Percentiles rank a stretch among this genome's conserved stretches.
Evolutionary conservation across 108 stramenopile species (phyloP).

Genomic region (Cyclotella baltica): DNA sequence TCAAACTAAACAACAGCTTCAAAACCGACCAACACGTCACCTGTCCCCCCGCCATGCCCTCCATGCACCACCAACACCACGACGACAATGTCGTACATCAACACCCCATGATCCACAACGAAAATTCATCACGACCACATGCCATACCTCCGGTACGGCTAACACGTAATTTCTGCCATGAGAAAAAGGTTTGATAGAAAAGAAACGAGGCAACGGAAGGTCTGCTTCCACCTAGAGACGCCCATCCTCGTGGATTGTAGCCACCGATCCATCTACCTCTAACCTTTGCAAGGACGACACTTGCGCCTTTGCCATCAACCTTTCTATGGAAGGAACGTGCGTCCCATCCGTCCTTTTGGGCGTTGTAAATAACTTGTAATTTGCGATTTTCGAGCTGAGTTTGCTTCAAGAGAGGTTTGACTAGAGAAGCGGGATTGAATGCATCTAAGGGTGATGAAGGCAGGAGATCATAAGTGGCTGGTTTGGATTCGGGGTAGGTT

Average conservation of each 20-base stretch:
- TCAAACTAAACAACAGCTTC: no score
- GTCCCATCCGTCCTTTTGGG: constrained; percentile 64
- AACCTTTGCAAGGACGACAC: constrained; percentile 60
- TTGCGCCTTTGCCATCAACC: constrained; percentile 76
- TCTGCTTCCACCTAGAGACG: constrained; percentile 63
- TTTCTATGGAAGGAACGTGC: constrained; percentile 55
- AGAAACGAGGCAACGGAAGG: constrained; percentile 68
- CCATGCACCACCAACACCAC: no score
- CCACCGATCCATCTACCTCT: constrained; percentile 57
- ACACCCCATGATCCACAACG: no score
- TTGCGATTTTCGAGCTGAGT: constrained; percentile 72
- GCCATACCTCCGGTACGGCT: constrained; percentile 80
- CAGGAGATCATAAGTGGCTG: constrained; percentile 46
- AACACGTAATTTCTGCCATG: constrained; percentile 64
- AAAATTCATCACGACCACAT: constrained; percentile 69
- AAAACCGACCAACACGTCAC: no score
- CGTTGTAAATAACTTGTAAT: constrained; percentile 64
- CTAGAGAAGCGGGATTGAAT: constrained; percentile 35
- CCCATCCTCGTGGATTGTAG: constrained; percentile 80
- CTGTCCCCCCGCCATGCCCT: no score
- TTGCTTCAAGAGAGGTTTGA: constrained; percentile 65
- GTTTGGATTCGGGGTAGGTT: constrained; percentile 46
- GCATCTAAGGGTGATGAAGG: constrained; percentile 3
- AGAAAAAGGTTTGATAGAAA: constrained; percentile 53
- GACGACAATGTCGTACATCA: no score